Percentiles rank a stretch among this genome's conserved stretches.
Conservation (phyloP, 2,329 filamentous ascomycete species). For the Diaporthe australafricana region DNA sequence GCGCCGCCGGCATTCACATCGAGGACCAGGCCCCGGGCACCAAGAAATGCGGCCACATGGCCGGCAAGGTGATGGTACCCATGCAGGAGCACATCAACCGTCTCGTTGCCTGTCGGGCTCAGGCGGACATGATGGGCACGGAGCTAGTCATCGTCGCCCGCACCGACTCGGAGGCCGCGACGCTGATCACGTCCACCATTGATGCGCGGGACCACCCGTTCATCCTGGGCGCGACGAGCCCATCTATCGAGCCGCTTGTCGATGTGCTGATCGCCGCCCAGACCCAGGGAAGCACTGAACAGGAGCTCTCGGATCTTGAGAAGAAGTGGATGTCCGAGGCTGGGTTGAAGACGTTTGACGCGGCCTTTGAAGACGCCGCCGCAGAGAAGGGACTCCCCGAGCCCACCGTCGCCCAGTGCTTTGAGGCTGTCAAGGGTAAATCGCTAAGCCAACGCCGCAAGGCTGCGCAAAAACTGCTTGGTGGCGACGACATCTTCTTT, state of each 20-base stretch:
- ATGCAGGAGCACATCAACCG: conserved; percentile 99
- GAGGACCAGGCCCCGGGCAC: conserved; percentile 98
- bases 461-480: conserved; percentile 76
- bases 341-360: conserved; percentile 86
- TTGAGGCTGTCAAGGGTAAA: conserved; percentile 79
- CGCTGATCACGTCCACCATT: conserved; percentile 95
- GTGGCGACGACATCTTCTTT: conserved; percentile 86
- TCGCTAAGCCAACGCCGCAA: conserved; percentile 84
- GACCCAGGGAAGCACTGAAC: conserved; percentile 81
- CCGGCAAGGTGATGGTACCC: conserved; percentile 96
- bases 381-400: conserved; percentile 69
- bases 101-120: conserved; percentile 93
- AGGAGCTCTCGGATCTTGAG: conserved; percentile 88
- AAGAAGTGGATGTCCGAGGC: conserved; percentile 86
- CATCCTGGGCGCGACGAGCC: conserved; percentile 91
- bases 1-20: conserved; percentile 97
- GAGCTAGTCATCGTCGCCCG: conserved; percentile 92
- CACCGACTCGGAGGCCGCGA: conserved; percentile 97
- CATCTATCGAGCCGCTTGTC: conserved; percentile 82
- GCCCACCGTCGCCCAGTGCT: conserved; percentile 74
- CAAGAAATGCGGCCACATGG: conserved; percentile 99
- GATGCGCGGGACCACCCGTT: conserved; percentile 95
- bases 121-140: conserved; percentile 97
- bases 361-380: conserved; percentile 80
- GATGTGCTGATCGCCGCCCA: conserved; percentile 93